Conservation (phyloP, 768 basidiomycete genomes). For the Rhizopogon salebrosus region DNA sequence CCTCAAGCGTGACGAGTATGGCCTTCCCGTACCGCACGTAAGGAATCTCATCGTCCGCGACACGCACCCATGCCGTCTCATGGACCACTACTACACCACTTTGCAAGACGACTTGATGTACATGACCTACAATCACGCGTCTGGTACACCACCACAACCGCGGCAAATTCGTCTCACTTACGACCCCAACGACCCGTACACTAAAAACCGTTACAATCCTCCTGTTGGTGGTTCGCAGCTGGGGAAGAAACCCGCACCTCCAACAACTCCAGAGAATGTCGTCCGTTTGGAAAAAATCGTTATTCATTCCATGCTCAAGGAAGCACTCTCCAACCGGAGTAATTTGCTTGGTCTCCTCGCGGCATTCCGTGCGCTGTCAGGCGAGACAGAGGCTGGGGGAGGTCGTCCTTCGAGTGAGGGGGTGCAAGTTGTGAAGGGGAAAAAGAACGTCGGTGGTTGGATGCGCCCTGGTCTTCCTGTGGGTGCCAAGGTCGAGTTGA, state of each 20-base stretch:
- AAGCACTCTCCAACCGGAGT: constrained; percentile 63
- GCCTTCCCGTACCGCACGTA: constrained; percentile 73
- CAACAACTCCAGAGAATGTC: constrained; percentile 63
- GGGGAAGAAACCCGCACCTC: constrained; percentile 62
- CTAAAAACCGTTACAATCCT: constrained; percentile 70
- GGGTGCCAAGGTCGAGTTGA: constrained; percentile 87
- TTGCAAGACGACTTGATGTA: constrained; percentile 90
- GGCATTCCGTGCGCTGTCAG: constrained; percentile 82
- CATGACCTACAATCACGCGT: constrained; percentile 84
- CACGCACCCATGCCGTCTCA: constrained; percentile 66
- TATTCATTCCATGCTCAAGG: constrained; percentile 83
- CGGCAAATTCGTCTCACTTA: constrained; percentile 61
- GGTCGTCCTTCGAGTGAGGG: constrained; percentile 67
- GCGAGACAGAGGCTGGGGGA: constrained; percentile 71
- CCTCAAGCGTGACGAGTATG: constrained; percentile 45
- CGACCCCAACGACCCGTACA: constrained; percentile 79
- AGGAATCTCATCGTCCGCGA: constrained; percentile 56
- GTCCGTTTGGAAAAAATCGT: constrained; percentile 78
- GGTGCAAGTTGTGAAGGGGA: constrained; percentile 68
- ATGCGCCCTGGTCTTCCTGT: constrained; percentile 76
- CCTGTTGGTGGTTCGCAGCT: constrained; percentile 67
- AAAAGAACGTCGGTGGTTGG: constrained; percentile 76
- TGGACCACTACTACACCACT: constrained; percentile 79
- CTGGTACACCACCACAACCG: constrained; percentile 44
- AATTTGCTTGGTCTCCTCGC: constrained; percentile 82